Evolutionary conservation across 2,329 filamentous ascomycete genomes (phyloP).

Genomic region (Fusarium coffeatum): DNA sequence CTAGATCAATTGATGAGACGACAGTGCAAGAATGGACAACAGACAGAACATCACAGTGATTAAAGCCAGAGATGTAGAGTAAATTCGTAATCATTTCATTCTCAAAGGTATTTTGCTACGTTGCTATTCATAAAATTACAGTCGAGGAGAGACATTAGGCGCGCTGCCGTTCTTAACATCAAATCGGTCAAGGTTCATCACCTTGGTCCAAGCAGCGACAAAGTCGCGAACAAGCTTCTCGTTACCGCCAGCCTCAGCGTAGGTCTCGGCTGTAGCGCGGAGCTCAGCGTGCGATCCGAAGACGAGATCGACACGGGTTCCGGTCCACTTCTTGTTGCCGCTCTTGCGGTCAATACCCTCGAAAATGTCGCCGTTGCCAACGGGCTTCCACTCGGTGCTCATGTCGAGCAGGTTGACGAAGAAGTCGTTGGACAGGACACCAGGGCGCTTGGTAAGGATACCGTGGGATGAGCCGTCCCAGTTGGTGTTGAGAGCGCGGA

Average conservation of each 20-base stretch:
- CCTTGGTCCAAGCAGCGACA: constrained; percentile 77
- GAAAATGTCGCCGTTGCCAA: constrained; percentile 64
- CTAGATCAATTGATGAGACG: not conserved
- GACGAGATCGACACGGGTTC: constrained; percentile 74
- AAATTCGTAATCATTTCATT: constrained; percentile 35
- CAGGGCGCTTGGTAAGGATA: constrained; percentile 75
- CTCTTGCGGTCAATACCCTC: constrained; percentile 75
- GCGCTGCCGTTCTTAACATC: constrained; percentile 54
- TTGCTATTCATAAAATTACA: constrained; percentile 40
- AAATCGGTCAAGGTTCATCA: constrained; percentile 79
- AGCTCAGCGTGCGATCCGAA: constrained; percentile 80
- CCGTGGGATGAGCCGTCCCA: constrained; percentile 75
- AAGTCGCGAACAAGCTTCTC: constrained; percentile 79
- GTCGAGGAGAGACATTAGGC: constrained; percentile 31
- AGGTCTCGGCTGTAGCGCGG: constrained; percentile 76
- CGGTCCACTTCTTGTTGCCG: constrained; percentile 75
- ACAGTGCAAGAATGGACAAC: not conserved
- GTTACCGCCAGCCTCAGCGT: constrained; percentile 68
- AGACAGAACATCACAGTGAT: not conserved
- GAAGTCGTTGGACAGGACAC: constrained; percentile 81
- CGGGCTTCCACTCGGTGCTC: constrained; percentile 69
- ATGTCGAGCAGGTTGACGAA: constrained; percentile 82
- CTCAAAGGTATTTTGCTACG: constrained; percentile 42
- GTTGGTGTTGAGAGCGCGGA: constrained; percentile 77
- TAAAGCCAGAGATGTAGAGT: not conserved